Base-by-base conservation (phyloP, 768 basidiomycete genomes). In the Cystobasidium tubakii region DNA sequence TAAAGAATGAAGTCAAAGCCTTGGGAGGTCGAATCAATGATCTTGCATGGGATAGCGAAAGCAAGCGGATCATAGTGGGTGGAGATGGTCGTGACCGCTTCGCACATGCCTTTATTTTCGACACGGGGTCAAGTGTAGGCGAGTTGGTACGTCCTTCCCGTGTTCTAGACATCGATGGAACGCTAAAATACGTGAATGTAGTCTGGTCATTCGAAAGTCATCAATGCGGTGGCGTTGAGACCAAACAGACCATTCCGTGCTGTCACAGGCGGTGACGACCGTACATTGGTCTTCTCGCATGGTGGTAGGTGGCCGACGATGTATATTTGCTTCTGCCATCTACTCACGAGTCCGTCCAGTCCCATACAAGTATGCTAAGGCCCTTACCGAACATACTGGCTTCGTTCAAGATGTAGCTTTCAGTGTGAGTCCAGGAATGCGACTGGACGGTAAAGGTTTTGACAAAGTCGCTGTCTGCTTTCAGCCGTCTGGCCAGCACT, bases 21-120 rank as follows among this genome's bases (percentile, higher is more conserved):
- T 60, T 82, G 1, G 77, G 76, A 1, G 82, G 82, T 0, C 80
- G 79, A 73, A 92, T 93, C 76, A 93, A 93, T 77, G 95, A 97
- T 82, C 86, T 98, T 25, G 89, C 89, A 13, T 98, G 95, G 95
- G 95, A 97, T 79, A 90, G 90, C 1, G 95, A 96, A 81, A 91
- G 89, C 79, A 95, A 96, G 81, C 86, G 95, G n/a, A 89, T 98
- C 73, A 90, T 97, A 62, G 91, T 89, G 7, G 94, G 91, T 15
- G 95, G 95, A 66, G 91, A 95, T 76, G 93, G 93, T 42, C 85
- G 88, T 74, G 94, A 93, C 78, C 91, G 89, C 91, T 92, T 67
- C 73, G 81, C 79, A 1, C 79, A 79, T 29, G 81, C 81, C 1
- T 81, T 81, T 78, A 79, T 78, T 44, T 79, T 81, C 76, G 80